Percentiles rank a stretch among this genome's conserved stretches.
Evolutionary conservation across 768 basidiomycete genomes (phyloP).

Genomic region (Mycena polygramma): DNA sequence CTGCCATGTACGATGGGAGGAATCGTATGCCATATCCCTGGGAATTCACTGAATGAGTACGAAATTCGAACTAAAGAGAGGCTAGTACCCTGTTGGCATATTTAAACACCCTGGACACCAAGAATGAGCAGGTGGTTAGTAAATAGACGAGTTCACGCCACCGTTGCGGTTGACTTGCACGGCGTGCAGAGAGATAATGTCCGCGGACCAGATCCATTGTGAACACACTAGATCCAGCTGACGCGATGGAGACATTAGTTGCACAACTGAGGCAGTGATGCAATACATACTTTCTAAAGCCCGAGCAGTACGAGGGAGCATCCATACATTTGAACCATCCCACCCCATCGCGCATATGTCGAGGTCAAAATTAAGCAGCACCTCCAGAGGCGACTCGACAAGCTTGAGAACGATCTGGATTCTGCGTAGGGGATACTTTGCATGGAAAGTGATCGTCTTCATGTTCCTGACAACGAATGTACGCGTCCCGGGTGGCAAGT

Average conservation of each 20-base stretch:
- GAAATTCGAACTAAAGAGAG: not conserved
- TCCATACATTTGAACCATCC: slow-evolving; percentile 26
- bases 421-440: slow-evolving; percentile 25
- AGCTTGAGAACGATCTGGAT: slow-evolving; percentile 26
- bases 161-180: slow-evolving; percentile 20
- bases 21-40: slow-evolving; percentile 17
- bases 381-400: slow-evolving; percentile 15
- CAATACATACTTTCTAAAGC: slow-evolving; percentile 22
- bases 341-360: slow-evolving; percentile 31
- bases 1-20: slow-evolving; percentile 17
- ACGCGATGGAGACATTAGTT: not conserved
- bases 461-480: slow-evolving; percentile 4
- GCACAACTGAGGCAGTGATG: not conserved
- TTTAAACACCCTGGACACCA: slow-evolving; percentile 21
- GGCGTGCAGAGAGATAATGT: slow-evolving; percentile 24
- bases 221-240: slow-evolving; percentile 29
- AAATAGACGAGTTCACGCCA: too few species aligned
- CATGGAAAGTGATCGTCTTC: slow-evolving; percentile 31
- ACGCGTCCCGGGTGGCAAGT: slow-evolving; percentile 1
- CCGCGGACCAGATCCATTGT: slow-evolving; percentile 31
- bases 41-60: not conserved
- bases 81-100: slow-evolving; percentile 24
- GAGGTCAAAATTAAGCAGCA: slow-evolving; percentile 31
- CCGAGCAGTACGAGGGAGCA: slow-evolving; percentile 30
- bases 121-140: too few species aligned